Evolutionary conservation across 1,139 yeast species (phyloP).

Genomic region (Saccharomyces hybrid): DNA sequence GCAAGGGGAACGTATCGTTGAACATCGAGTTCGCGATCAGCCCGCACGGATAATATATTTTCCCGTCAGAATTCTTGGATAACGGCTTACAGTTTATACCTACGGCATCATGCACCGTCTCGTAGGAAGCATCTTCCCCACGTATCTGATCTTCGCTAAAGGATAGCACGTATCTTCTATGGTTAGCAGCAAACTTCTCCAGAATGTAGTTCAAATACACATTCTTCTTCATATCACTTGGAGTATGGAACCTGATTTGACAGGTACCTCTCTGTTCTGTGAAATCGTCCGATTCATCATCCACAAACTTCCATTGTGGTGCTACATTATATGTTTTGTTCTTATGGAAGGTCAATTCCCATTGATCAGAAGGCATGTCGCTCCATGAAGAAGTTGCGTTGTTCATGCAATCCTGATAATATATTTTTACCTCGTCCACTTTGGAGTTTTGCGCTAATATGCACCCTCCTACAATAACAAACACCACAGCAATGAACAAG

Average conservation of each 20-base stretch:
- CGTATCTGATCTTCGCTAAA: slow-evolving; percentile 84
- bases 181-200: slow-evolving; percentile 83
- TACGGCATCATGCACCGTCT: slow-evolving; percentile 49
- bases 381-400: slow-evolving; percentile 49
- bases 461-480: slow-evolving; percentile 88
- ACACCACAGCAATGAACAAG: slow-evolving; percentile 65
- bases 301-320: slow-evolving; percentile 63
- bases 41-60: slow-evolving; percentile 66
- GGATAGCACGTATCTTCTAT: slow-evolving; percentile 85
- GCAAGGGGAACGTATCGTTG: slow-evolving; percentile 53
- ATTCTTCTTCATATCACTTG: slow-evolving; percentile 66
- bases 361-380: slow-evolving; percentile 55
- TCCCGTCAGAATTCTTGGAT: slow-evolving; percentile 43
- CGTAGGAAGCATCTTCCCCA: slow-evolving; percentile 40
- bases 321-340: slow-evolving; percentile 29
- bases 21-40: slow-evolving; percentile 69
- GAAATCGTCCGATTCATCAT: slow-evolving; percentile 40
- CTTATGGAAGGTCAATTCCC: slow-evolving; percentile 45
- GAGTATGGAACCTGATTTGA: slow-evolving; percentile 68
- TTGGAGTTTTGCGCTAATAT: slow-evolving; percentile 73
- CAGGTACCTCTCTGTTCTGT: slow-evolving; percentile 52
- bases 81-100: slow-evolving; percentile 71
- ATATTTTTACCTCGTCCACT: slow-evolving; percentile 73
- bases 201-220: slow-evolving; percentile 73
- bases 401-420: slow-evolving; percentile 66